Evolutionary conservation across 352 stramenopile species (phyloP), one percentile per base, ranked within the genome.

Genomic region (Globisporangium takayamanum): DNA sequence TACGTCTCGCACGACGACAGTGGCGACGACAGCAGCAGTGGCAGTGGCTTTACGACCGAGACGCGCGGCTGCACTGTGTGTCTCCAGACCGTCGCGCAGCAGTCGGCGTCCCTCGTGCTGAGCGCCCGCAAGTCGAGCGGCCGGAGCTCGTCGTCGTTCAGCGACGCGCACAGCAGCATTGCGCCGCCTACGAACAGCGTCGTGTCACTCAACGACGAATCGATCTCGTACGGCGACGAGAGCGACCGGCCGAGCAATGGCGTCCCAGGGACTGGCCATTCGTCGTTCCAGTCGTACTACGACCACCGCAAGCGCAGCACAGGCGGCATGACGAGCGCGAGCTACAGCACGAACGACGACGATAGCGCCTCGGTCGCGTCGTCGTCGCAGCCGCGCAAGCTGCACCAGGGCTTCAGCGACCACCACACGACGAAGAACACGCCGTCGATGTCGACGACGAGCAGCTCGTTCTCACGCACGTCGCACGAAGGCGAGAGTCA

Each of bases 371-470:
- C 53, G 25, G 6, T 36, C 11, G 7, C 37, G 25, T 48, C 42
- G 1, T 41, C 30, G 44, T 48, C 28, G 41, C 48, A 65, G 33
- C 54, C 46, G 59, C 64, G 68, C 55, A 68, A 37, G 59, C 67
- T 15, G 62, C 59, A 59, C 55, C 62, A n/a, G 62, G 75, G 26
- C 45, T 33, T 18, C 49, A 53, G 25, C n/a, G 26, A 54, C 30
- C 53, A 60, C 47, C 46, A 65, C 46, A 60, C 36, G n/a, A 22
- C 41, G 8, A 50, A 41, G 47, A 62, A 39, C 45, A 60, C 60
- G 53, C 55, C 78, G 53, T 86, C 76, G 15, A 77, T 85, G 66
- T 88, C 78, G n/a, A 84, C 72, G 7, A 64, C 66, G 0, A 86
- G 76, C 57, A 88, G 76, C 50, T 76, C 76, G 14, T 81, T 84